Conservation (phyloP, 2,329 filamentous ascomycete genomes). For the Lachnellula cervina region DNA sequence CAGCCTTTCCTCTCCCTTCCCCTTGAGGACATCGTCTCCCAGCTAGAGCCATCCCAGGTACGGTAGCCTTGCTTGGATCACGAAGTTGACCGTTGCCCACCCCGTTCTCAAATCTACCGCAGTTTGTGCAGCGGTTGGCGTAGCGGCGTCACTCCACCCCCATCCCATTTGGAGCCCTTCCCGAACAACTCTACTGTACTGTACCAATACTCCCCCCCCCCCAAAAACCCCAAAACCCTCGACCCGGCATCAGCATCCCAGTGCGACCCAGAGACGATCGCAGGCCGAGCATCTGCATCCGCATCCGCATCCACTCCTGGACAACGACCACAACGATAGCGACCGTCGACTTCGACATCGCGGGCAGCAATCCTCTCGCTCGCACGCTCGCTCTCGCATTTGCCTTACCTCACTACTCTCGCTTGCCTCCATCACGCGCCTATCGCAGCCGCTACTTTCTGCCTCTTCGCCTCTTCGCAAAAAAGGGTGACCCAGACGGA, state of each 20-base stretch:
- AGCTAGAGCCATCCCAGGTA: not conserved
- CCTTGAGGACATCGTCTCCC: not conserved
- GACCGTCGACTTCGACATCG: not conserved
- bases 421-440: slow-evolving; percentile 21
- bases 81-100: not conserved
- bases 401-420: slow-evolving; percentile 11
- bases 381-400: not conserved
- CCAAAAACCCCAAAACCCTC: slow-evolving; percentile 4
- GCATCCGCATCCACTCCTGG: not conserved
- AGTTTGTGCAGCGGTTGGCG: too few species aligned
- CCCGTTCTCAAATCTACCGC: not conserved
- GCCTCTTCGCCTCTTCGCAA: slow-evolving; percentile 8
- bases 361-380: not conserved
- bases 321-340: too few species aligned
- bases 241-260: slow-evolving; percentile 9
- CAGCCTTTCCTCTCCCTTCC: not conserved
- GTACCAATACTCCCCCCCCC: not conserved
- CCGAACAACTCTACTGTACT: not conserved
- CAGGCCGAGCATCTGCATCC: slow-evolving; percentile 6
- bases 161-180: not conserved
- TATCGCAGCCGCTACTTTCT: slow-evolving; percentile 20
- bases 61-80: not conserved
- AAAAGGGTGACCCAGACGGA: slow-evolving; percentile 9
- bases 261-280: slow-evolving; percentile 8
- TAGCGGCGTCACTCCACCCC: too few species aligned